Evolutionary conservation across 2,329 filamentous ascomycete species (phyloP).

Genomic region (Botryosphaeria dothidea): DNA sequence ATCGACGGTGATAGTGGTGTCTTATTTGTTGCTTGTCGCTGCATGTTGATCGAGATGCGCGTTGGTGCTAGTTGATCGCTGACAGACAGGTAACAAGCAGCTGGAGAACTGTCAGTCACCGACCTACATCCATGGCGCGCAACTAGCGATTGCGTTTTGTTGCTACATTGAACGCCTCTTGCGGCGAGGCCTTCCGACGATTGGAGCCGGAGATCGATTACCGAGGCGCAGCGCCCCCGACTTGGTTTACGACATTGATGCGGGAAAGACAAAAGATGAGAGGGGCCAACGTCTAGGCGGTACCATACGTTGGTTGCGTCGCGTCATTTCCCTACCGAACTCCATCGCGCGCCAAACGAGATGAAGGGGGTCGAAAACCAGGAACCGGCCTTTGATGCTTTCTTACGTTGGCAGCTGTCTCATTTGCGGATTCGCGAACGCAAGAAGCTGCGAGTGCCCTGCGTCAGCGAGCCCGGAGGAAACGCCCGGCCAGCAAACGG

Average conservation of each 20-base stretch:
- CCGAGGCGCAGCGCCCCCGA: neutral
- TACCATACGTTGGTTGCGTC: neutral
- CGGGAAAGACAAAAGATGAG: neutral
- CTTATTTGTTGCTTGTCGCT: too few species aligned
- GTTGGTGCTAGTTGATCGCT: too few species aligned
- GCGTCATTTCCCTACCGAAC: neutral
- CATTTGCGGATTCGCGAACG: neutral
- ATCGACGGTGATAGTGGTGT: neutral
- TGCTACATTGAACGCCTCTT: neutral
- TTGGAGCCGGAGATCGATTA: neutral
- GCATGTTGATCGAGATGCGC: too few species aligned
- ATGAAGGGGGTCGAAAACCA: neutral
- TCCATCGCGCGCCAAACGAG: neutral
- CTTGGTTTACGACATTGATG: neutral
- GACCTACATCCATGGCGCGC: too few species aligned
- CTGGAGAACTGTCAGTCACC: too few species aligned
- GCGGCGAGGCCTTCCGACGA: neutral
- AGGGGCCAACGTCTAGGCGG: too few species aligned
- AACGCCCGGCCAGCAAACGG: neutral
- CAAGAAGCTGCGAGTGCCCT: neutral
- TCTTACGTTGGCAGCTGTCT: neutral
- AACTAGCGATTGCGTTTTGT: neutral
- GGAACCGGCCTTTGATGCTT: neutral
- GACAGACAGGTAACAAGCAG: too few species aligned
- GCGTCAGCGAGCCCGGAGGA: too few species aligned